These are phyloP conservation scores for Moniliophthora roreri DNA, from an alignment of 1,284 basidiomycete species.

Conservation along the genomic window DNA sequence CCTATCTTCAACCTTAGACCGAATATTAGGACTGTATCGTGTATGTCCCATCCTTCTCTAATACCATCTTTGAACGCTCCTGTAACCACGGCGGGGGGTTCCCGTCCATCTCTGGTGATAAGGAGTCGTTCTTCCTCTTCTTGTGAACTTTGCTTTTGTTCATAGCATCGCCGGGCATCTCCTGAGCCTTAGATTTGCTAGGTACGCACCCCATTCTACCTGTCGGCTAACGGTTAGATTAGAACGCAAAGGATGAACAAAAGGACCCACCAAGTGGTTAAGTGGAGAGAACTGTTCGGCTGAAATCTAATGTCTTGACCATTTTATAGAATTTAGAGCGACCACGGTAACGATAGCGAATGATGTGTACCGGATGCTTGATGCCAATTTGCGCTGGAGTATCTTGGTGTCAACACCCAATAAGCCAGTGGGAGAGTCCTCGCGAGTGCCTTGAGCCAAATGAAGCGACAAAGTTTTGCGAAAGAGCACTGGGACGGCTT, in stretches of 20 bases:
- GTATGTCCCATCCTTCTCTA: slow-evolving; percentile 10
- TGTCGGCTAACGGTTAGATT: neutral
- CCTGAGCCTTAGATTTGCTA: slow-evolving; percentile 34
- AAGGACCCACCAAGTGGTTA: neutral
- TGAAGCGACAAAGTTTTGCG: neutral
- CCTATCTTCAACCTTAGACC: neutral
- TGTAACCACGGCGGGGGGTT: slow-evolving; percentile 10
- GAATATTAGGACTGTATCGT: neutral
- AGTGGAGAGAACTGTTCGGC: too few species aligned
- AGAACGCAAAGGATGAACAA: neutral
- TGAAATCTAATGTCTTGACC: too few species aligned
- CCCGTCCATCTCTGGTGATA: neutral
- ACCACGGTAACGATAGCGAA: too few species aligned
- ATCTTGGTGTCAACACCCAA: too few species aligned
- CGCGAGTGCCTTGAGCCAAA: too few species aligned
- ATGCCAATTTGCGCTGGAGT: too few species aligned
- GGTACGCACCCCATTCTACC: slow-evolving; percentile 41
- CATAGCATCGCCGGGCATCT: slow-evolving; percentile 7
- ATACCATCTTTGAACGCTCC: slow-evolving; percentile 11
- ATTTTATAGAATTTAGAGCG: too few species aligned
- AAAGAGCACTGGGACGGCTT: too few species aligned
- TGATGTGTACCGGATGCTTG: too few species aligned
- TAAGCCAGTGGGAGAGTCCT: too few species aligned
- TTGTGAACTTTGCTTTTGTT: neutral
- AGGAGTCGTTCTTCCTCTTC: neutral